Evolutionary conservation across 306 rosid species (phyloP).

Genomic region (Fragaria ananassa): DNA sequence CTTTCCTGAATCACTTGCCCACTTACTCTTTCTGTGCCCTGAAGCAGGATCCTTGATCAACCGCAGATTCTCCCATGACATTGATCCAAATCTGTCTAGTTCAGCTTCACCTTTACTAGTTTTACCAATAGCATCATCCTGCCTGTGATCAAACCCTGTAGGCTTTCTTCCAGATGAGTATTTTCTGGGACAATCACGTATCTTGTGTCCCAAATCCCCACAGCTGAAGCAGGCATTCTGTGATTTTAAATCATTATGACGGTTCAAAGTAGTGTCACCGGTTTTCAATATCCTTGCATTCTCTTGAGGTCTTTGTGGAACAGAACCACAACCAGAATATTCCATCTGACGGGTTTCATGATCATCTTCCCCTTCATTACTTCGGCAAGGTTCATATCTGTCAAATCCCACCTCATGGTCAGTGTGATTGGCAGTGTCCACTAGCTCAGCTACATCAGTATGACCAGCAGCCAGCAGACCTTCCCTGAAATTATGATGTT

Average conservation of each 20-base stretch:
- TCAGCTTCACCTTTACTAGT: conserved; percentile 24
- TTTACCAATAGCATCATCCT: conserved; percentile 19
- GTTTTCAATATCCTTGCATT: conserved; percentile 18
- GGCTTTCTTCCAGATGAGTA: conserved; percentile 26
- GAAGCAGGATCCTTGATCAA: conserved; percentile 30
- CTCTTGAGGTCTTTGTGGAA: conserved; percentile 29
- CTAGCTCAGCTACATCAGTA: conserved; percentile 23
- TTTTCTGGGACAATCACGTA: conserved; percentile 46
- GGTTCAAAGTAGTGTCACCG: conserved; percentile 27
- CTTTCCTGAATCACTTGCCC: conserved; percentile 31
- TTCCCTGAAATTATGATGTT: conserved; percentile 22
- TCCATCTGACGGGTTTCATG: conserved; percentile 30
- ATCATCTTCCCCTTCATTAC: conserved; percentile 40
- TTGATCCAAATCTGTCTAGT: conserved; percentile 30
- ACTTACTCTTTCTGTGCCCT: conserved; percentile 26
- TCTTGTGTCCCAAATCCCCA: conserved; percentile 56
- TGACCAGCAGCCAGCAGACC: conserved; percentile 35
- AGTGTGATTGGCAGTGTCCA: conserved; percentile 34
- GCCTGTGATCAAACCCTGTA: conserved; percentile 24
- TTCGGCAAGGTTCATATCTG: conserved; percentile 48
- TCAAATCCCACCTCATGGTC: conserved; percentile 37
- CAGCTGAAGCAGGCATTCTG: conserved; percentile 41
- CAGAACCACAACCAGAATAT: conserved; percentile 34
- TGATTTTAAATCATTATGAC: conserved; percentile 20
- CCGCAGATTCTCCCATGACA: conserved; percentile 25